Evolutionary conservation across 2,329 filamentous ascomycete species (phyloP).

Genomic region (Ophiostoma ulmi): DNA sequence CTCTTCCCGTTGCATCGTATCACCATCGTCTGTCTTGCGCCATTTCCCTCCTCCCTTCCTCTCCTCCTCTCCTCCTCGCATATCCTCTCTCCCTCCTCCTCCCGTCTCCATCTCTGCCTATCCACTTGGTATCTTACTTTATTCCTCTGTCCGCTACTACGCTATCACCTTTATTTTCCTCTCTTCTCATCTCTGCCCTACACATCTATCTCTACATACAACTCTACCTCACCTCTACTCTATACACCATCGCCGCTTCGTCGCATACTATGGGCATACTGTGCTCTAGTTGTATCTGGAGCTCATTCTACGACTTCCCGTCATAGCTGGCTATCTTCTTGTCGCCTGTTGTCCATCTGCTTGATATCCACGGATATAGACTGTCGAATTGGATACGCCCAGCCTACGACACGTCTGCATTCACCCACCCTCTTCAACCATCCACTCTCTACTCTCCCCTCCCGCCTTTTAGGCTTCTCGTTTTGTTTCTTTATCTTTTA

Average conservation of each 20-base stretch:
- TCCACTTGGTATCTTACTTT: not conserved
- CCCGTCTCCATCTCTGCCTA: not conserved
- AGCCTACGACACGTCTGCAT: not conserved
- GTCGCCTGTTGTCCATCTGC: not conserved
- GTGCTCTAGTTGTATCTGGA: not conserved
- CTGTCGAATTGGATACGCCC: not conserved
- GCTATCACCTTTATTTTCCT: not conserved
- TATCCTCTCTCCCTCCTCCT: not conserved
- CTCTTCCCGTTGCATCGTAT: not conserved
- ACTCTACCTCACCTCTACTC: not conserved
- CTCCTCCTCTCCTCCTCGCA: not conserved
- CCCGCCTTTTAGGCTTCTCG: not conserved
- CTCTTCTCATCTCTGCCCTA: not conserved
- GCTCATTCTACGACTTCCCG: not conserved
- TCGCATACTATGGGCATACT: slow-evolving; percentile 16
- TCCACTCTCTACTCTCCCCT: not conserved
- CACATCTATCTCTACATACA: not conserved
- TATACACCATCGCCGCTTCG: not conserved
- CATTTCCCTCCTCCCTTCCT: not conserved
- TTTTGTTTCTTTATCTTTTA: not conserved
- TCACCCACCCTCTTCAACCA: not conserved
- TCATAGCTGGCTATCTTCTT: not conserved
- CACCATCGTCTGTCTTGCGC: not conserved
- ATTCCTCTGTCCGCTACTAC: not conserved
- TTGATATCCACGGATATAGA: not conserved